A percentile compares a stretch with the other conserved stretches of the same genome.
Conservation (phyloP, 2,329 filamentous ascomycete species). For the Nigrospora oryzae region DNA sequence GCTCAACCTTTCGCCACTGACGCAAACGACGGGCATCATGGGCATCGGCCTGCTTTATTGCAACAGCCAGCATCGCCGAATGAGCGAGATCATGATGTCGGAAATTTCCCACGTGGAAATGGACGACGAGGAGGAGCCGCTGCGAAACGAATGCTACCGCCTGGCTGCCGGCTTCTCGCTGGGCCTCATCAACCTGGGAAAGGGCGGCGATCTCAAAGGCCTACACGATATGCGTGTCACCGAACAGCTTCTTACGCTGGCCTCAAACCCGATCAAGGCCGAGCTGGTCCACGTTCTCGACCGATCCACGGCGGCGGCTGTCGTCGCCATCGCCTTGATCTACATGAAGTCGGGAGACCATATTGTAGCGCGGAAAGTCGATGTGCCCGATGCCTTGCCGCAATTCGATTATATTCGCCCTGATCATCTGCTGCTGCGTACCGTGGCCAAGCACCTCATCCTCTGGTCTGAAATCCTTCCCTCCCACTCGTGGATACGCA, state of each 20-base stretch:
- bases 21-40: slow-evolving; percentile 94
- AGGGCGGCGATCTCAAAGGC: slow-evolving; percentile 78
- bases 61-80: slow-evolving; percentile 90
- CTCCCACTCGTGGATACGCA: slow-evolving; percentile 64
- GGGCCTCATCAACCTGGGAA: slow-evolving; percentile 89
- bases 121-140: slow-evolving; percentile 72
- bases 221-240: slow-evolving; percentile 91
- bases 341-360: slow-evolving; percentile 96
- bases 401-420: slow-evolving; percentile 96
- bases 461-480: slow-evolving; percentile 82
- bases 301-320: slow-evolving; percentile 85
- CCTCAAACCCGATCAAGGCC: slow-evolving; percentile 83
- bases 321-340: slow-evolving; percentile 81
- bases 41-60: slow-evolving; percentile 92
- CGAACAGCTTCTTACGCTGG: slow-evolving; percentile 77
- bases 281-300: slow-evolving; percentile 89
- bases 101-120: slow-evolving; percentile 83
- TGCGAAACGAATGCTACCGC: slow-evolving; percentile 93
- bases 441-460: slow-evolving; percentile 82
- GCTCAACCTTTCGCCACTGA: slow-evolving; percentile 84
- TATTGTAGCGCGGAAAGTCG: slow-evolving; percentile 81
- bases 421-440: slow-evolving; percentile 84
- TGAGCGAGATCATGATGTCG: slow-evolving; percentile 98
- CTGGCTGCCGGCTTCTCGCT: slow-evolving; percentile 89
- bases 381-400: slow-evolving; percentile 80